A percentile compares a stretch with the other conserved stretches of the same genome.
Evolutionary conservation across 208 protist species (phyloP).

Genomic region (Leishmania major): DNA sequence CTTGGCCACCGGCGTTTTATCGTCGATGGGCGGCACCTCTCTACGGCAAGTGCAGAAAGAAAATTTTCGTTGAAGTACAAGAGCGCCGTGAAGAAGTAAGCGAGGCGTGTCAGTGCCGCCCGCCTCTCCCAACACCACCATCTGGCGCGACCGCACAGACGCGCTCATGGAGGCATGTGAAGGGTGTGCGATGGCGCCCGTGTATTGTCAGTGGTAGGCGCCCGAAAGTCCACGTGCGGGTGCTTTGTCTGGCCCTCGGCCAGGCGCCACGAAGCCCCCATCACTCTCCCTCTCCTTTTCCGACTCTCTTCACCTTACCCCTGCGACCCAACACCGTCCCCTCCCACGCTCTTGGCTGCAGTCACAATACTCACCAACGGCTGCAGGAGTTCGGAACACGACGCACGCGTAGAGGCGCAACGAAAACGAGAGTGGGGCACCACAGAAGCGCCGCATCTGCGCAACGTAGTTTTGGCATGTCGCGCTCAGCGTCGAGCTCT

Average conservation of each 20-base stretch:
- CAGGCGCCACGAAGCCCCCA: background rate
- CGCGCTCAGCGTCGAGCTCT: conserved; percentile 3
- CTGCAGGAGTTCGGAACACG: background rate
- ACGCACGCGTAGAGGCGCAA: background rate
- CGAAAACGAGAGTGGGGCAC: background rate
- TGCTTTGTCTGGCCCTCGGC: background rate
- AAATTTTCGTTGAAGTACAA: background rate
- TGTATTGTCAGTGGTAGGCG: background rate
- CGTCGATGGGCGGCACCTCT: background rate
- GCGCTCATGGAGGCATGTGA: background rate
- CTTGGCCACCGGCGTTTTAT: background rate
- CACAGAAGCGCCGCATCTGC: background rate
- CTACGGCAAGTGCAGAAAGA: background rate
- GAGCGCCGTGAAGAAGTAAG: background rate
- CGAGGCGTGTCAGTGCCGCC: background rate
- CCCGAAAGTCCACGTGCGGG: background rate
- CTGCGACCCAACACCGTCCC: too few relatives aligned
- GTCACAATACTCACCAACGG: background rate
- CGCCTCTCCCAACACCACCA: background rate
- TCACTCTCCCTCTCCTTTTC: background rate
- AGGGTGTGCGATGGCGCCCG: background rate
- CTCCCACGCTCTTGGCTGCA: background rate
- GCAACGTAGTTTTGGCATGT: background rate
- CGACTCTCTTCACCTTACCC: background rate
- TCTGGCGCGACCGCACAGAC: too few relatives aligned